Base-by-base conservation (phyloP, 1,284 basidiomycete species). In the Malassezia japonica region DNA sequence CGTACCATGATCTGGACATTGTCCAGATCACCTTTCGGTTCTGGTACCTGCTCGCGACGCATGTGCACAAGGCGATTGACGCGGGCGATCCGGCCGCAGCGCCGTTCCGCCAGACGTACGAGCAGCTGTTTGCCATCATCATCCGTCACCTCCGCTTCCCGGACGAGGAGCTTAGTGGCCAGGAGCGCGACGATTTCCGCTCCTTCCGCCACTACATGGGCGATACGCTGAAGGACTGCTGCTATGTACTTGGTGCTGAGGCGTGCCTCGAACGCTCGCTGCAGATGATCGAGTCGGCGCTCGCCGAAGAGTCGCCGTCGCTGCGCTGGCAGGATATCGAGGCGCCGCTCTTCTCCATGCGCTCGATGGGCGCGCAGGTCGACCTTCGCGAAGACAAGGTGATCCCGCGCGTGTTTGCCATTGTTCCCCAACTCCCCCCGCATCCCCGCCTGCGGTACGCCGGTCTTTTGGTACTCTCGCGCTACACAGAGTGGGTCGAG, bases 171-270 rank as follows among this genome's bases (percentile, higher is more conserved):
- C 75, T 91, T 61, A 79, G 80, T 3, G 82, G 84, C 3, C 86
- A 92, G 74, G 92, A 95, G 72, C 80, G 84, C 9, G 94, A 98
- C 59, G 85, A 86, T 67, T 98, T 98, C 79, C 81, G 94, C 21
- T 81, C 82, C 6, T 98, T 99, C 79, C 80, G 94, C 48, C 94
- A 99, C 77, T 83, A 90, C 58, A 98, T 99, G 86, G 94, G 94
- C 46, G 92, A 98, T 74, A 98, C 94, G 4, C 80, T 99, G 62
- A 99, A 99, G 76, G 94, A 99, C 73, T 98, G 94, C 73, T 98
- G 94, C 75, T 82, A 85, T 59, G 90, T 99, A 31, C 80, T 99
- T 31, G 87, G 90, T 25, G 81, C 90, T 2, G 83, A 88, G 40
- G 79, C 80, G 4, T 98, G 94, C 67, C 79, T 99, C 35, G 76